A percentile compares a stretch with the other conserved stretches of the same genome.
These are phyloP conservation scores for Cryptosporidium parvum DNA, from an alignment of 169 alveolate species.

Conservation along the genomic window DNA sequence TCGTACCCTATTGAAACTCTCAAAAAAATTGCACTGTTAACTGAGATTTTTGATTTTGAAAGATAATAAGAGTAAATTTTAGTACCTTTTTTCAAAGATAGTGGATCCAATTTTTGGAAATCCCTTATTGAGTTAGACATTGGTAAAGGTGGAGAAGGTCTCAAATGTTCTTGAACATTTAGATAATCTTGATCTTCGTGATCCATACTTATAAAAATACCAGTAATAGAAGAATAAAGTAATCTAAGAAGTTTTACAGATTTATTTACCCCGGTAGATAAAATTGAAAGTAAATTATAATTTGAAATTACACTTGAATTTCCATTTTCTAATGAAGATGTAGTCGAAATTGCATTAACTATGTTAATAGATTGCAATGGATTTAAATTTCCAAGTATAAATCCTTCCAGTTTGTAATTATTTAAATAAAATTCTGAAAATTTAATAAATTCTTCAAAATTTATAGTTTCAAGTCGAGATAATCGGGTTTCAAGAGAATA, in stretches of 20 bases:
- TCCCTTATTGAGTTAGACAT: neutral
- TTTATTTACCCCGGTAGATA: neutral
- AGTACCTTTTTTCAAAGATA: conserved; percentile 14
- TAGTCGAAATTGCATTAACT: neutral
- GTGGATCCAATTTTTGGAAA: conserved; percentile 10
- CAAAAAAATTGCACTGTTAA: conserved; percentile 17
- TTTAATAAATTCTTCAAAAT: conserved; percentile 1
- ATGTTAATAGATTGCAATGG: neutral
- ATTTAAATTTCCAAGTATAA: conserved; percentile 20
- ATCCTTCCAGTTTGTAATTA: conserved; percentile 16
- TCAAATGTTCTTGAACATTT: conserved; percentile 4
- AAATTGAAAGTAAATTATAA: neutral
- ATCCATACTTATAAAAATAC: neutral
- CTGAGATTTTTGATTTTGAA: neutral
- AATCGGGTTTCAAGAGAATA: conserved; percentile 6
- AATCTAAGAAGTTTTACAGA: neutral
- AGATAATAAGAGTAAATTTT: conserved; percentile 2
- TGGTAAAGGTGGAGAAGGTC: neutral
- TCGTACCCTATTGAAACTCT: conserved; percentile 12
- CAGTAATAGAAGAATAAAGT: neutral
- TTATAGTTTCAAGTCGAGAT: neutral
- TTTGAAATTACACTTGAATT: neutral
- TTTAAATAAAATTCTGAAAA: neutral
- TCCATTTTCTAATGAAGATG: neutral
- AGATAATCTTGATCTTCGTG: neutral